Conservation (phyloP, 1,139 yeast genomes). For the Diutina neorugosa region DNA sequence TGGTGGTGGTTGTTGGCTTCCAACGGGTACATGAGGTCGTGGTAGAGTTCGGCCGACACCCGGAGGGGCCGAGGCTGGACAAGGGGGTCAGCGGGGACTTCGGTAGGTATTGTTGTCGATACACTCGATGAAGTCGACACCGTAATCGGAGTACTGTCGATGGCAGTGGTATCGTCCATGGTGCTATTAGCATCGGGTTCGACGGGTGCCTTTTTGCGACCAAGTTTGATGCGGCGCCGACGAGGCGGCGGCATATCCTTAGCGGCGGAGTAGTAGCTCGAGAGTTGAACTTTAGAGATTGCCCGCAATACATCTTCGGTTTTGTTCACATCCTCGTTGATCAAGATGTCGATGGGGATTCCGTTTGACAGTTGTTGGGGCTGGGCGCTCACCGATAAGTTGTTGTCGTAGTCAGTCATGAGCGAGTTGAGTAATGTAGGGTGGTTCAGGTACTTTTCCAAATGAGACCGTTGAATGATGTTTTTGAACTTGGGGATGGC, state of each 20-base stretch:
- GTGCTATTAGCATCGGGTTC: background rate
- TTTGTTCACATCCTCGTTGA: constrained; percentile 16
- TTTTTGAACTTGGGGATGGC: constrained; percentile 47
- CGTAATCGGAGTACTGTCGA: background rate
- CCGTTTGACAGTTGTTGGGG: constrained; percentile 7
- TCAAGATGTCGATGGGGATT: constrained; percentile 9
- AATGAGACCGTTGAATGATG: constrained; percentile 42
- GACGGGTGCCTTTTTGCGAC: constrained; percentile 9
- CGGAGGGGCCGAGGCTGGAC: constrained; percentile 2
- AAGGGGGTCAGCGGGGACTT: background rate
- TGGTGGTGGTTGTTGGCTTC: background rate
- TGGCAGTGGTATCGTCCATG: background rate
- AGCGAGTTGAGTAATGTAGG: constrained; percentile 31
- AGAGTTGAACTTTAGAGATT: constrained; percentile 37
- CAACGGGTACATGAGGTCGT: constrained; percentile 1
- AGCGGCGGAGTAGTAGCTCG: constrained; percentile 20
- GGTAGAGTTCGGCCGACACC: constrained; percentile 1
- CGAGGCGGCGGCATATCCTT: constrained; percentile 26
- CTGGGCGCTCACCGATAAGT: constrained; percentile 8
- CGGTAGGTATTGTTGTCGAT: background rate
- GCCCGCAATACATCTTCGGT: constrained; percentile 29
- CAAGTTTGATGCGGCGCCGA: constrained; percentile 35
- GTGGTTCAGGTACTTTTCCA: constrained; percentile 28
- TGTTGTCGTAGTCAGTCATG: constrained; percentile 12
- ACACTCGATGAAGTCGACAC: background rate